These are phyloP conservation scores for Verruconis gallopava DNA, from an alignment of 2,329 filamentous ascomycete genomes.

Conservation along the genomic window DNA sequence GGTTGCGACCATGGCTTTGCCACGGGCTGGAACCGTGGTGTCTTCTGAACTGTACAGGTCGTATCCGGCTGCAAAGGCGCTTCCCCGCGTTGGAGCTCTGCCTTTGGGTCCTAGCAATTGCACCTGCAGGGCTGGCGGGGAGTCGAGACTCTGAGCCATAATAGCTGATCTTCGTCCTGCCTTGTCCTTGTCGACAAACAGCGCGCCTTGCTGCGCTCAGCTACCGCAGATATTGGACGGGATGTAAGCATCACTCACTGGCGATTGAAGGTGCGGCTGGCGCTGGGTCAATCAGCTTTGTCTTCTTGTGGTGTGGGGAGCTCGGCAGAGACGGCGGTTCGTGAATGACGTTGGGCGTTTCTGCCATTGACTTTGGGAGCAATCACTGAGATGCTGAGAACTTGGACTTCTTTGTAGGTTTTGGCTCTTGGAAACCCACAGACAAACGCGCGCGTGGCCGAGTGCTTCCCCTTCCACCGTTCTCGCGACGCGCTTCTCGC, in stretches of 20 bases:
- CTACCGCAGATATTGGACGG: too few species aligned
- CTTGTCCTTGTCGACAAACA: constrained; percentile 1
- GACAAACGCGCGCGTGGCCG: too few species aligned
- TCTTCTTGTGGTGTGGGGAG: constrained; percentile 68
- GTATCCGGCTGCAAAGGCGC: constrained; percentile 82
- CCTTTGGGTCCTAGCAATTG: constrained; percentile 76
- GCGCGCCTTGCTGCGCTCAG: background rate
- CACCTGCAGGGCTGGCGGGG: constrained; percentile 45
- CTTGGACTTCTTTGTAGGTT: too few species aligned
- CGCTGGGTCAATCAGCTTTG: constrained; percentile 47
- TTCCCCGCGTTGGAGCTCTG: constrained; percentile 76
- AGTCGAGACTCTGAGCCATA: constrained; percentile 10
- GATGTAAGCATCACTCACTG: constrained; percentile 8
- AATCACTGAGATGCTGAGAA: too few species aligned
- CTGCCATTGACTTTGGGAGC: constrained; percentile 6
- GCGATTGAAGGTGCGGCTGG: constrained; percentile 16
- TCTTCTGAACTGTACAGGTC: constrained; percentile 58
- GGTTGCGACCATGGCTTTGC: constrained; percentile 78
- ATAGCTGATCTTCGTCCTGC: constrained; percentile 24
- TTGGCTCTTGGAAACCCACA: too few species aligned
- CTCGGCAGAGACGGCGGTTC: constrained; percentile 19
- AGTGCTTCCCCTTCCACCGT: too few species aligned
- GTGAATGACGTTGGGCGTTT: constrained; percentile 11
- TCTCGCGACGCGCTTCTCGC: too few species aligned
- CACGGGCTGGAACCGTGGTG: constrained; percentile 63